A percentile compares a stretch with the other conserved stretches of the same genome.
These are phyloP conservation scores for Quercus phellos DNA, from an alignment of 331 rosid species.

Conservation along the genomic window DNA sequence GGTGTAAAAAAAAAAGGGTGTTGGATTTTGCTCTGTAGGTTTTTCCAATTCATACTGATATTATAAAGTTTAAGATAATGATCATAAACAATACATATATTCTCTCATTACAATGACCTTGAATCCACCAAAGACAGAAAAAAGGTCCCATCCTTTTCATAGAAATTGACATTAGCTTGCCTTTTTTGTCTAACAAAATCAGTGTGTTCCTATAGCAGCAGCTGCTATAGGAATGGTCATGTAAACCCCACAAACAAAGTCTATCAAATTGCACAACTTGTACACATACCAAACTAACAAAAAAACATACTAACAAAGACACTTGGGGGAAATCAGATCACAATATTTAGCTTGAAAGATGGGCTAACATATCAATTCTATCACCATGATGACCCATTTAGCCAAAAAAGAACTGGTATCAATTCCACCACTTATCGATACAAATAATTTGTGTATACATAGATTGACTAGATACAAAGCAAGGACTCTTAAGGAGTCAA, in stretches of 20 bases:
- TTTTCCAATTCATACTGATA: neutral
- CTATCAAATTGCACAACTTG: neutral
- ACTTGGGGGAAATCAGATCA: neutral
- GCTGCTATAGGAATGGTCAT: neutral
- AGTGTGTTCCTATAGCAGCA: neutral
- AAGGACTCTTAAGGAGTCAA: neutral
- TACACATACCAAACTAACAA: neutral
- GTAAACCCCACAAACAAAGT: neutral
- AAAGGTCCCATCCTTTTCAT: neutral
- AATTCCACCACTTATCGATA: neutral
- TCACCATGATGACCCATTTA: too few species aligned
- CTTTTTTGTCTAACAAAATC: neutral
- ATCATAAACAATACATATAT: constrained; percentile 4
- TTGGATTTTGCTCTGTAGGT: constrained; percentile 16
- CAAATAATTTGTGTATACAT: neutral
- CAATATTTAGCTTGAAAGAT: neutral
- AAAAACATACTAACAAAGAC: neutral
- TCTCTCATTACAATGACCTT: constrained; percentile 14
- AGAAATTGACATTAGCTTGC: constrained; percentile 9
- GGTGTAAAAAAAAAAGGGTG: neutral
- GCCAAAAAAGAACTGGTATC: neutral
- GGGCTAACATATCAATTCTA: neutral
- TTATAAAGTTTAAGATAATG: constrained; percentile 14
- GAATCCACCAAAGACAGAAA: constrained; percentile 1
- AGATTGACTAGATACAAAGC: constrained; percentile 25